Percentiles rank a stretch among this genome's conserved stretches.
Evolutionary conservation across 192 early-diverging fungal genomes (phyloP).

Genomic region (Coemansia sp.): DNA sequence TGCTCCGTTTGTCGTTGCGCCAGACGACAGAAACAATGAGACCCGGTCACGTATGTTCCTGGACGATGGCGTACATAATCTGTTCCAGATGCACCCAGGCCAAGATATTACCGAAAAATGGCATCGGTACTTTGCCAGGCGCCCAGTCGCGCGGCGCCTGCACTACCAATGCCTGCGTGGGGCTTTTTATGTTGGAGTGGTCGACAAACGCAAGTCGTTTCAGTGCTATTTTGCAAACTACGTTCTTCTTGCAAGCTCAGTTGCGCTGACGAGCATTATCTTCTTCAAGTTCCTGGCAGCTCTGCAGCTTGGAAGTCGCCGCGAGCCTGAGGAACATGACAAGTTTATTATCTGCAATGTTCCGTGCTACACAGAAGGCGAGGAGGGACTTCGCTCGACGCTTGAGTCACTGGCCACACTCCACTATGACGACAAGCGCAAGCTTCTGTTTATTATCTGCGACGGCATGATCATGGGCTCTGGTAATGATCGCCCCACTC

Average conservation of each 20-base stretch:
- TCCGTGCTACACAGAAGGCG: constrained; percentile 96
- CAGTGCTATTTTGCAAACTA: constrained; percentile 81
- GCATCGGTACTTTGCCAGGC: constrained; percentile 58
- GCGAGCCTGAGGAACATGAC: constrained; percentile 82
- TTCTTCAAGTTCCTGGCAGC: constrained; percentile 94
- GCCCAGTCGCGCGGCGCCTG: constrained; percentile 29
- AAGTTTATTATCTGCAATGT: constrained; percentile 92
- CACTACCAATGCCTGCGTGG: constrained; percentile 76
- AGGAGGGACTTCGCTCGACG: constrained; percentile 85
- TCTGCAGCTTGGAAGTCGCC: constrained; percentile 72
- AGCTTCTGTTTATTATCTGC: constrained; percentile 90
- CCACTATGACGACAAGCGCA: constrained; percentile 96
- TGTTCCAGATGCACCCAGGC: constrained; percentile 66
- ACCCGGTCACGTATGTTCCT: constrained; percentile 59
- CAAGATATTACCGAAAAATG: constrained; percentile 63
- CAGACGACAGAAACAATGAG: constrained; percentile 43
- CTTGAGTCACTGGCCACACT: constrained; percentile 87
- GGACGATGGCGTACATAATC: constrained; percentile 58
- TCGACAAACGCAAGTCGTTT: constrained; percentile 79
- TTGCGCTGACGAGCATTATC: constrained; percentile 80
- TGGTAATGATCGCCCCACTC: constrained; percentile 95
- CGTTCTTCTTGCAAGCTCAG: constrained; percentile 75
- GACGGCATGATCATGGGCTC: constrained; percentile 96
- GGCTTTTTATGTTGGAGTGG: constrained; percentile 77
- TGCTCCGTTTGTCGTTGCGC: constrained; percentile 51